These are phyloP conservation scores for Aspergillus ochraceoroseus DNA, from an alignment of 2,329 filamentous ascomycete genomes.

Conservation along the genomic window DNA sequence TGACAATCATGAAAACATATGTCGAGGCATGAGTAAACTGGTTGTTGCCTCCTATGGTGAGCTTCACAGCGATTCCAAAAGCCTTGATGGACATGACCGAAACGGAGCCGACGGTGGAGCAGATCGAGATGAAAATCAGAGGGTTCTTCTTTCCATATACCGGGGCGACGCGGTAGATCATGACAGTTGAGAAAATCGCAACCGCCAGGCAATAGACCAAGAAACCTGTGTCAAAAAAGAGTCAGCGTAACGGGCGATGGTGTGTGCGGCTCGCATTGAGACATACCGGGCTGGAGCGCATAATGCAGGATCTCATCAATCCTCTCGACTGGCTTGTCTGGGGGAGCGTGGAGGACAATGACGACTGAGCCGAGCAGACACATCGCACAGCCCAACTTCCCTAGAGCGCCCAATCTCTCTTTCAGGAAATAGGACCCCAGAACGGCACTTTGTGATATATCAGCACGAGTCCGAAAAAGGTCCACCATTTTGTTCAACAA, in stretches of 20 bases:
- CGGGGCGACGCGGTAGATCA: constrained; percentile 94
- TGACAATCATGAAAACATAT: constrained; percentile 95
- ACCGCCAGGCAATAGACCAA: constrained; percentile 78
- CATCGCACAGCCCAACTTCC: constrained; percentile 91
- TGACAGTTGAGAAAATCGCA: constrained; percentile 75
- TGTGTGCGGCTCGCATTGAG: not conserved
- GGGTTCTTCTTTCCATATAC: constrained; percentile 91
- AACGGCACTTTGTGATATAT: constrained; percentile 60
- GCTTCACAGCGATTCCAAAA: constrained; percentile 93
- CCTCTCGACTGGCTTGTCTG: constrained; percentile 83
- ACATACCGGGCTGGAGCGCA: constrained; percentile 81
- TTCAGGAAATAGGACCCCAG: constrained; percentile 90
- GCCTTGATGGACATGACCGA: constrained; percentile 99
- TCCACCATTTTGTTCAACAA: not conserved
- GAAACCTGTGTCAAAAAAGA: constrained; percentile 60
- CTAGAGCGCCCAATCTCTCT: constrained; percentile 82
- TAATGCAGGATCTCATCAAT: constrained; percentile 89
- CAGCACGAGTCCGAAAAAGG: constrained; percentile 15
- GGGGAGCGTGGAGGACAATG: constrained; percentile 93
- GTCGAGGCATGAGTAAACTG: constrained; percentile 93
- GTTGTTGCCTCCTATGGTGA: constrained; percentile 88
- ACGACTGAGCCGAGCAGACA: constrained; percentile 95
- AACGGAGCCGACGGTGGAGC: constrained; percentile 91
- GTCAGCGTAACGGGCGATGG: not conserved
- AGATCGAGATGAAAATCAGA: constrained; percentile 93